These are phyloP conservation scores for Naganishia onofrii DNA, from an alignment of 768 basidiomycete genomes.

Conservation along the genomic window DNA sequence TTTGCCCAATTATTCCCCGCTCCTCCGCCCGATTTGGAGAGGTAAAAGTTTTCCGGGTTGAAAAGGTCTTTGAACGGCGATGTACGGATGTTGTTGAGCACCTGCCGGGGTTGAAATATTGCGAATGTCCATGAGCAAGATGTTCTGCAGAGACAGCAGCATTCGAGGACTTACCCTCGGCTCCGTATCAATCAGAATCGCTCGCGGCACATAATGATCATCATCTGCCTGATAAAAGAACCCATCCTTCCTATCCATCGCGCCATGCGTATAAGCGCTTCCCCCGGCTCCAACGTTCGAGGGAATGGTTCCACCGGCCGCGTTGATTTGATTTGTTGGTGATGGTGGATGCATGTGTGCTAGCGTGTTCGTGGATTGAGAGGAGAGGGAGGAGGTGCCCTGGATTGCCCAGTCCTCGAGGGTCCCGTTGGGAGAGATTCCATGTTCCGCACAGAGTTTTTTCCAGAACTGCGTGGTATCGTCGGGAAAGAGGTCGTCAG, in stretches of 20 bases:
- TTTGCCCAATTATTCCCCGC: constrained; percentile 99
- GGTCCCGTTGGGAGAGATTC: constrained; percentile 90
- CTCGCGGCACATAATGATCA: constrained; percentile 96
- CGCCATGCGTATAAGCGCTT: constrained; percentile 7
- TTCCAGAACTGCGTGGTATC: constrained; percentile 74
- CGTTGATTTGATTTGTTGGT: constrained; percentile 11
- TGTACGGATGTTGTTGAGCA: constrained; percentile 88
- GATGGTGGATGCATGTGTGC: constrained; percentile 21
- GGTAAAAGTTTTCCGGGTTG: constrained; percentile 96
- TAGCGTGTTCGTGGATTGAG: constrained; percentile 25
- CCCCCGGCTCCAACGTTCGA: not conserved
- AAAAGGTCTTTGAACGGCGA: constrained; percentile 85
- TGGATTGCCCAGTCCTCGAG: constrained; percentile 86
- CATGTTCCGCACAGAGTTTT: constrained; percentile 94
- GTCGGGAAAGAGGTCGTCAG: not conserved
- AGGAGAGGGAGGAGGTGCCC: constrained; percentile 27
- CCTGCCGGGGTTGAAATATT: constrained; percentile 58
- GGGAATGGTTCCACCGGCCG: not conserved
- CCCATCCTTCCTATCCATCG: constrained; percentile 85
- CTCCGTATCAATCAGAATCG: constrained; percentile 88
- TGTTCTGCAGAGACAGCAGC: not conserved
- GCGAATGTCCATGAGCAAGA: not conserved
- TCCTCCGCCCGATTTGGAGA: constrained; percentile 95
- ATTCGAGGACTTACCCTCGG: constrained; percentile 70
- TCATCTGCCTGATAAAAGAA: constrained; percentile 99